These are phyloP conservation scores for Rhododendron mucronatum DNA, from an alignment of 148 eudicot species.

Conservation along the genomic window DNA sequence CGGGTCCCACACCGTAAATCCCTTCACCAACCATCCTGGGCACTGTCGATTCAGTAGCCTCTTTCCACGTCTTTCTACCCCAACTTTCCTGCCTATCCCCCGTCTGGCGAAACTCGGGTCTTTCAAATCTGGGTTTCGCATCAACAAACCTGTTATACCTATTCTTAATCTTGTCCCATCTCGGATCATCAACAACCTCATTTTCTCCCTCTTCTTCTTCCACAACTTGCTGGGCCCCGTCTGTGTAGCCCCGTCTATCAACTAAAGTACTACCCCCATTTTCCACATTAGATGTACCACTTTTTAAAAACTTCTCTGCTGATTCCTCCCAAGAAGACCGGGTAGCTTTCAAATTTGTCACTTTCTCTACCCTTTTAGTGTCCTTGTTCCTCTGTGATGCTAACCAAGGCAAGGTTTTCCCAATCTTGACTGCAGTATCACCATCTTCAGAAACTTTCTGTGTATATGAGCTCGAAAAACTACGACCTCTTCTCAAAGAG, in stretches of 20 bases:
- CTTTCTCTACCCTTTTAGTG: slow-evolving; percentile 23
- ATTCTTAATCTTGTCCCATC: slow-evolving; percentile 70
- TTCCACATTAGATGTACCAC: slow-evolving; percentile 22
- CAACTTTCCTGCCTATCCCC: slow-evolving; percentile 67
- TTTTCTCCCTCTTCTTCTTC: slow-evolving; percentile 41
- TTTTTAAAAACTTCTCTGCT: slow-evolving; percentile 59
- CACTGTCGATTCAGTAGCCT: slow-evolving; percentile 68
- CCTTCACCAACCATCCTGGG: slow-evolving; percentile 92
- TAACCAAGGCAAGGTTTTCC: slow-evolving; percentile 72
- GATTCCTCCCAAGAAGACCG: slow-evolving; percentile 86
- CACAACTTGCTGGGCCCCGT: slow-evolving; percentile 29
- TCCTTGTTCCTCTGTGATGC: slow-evolving; percentile 30
- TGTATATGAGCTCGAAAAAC: slow-evolving; percentile 33
- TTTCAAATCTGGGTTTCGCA: slow-evolving; percentile 36
- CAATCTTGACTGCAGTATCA: slow-evolving; percentile 11
- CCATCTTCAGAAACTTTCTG: slow-evolving; percentile 27
- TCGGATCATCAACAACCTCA: slow-evolving; percentile 48
- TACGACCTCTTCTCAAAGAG: slow-evolving; percentile 23
- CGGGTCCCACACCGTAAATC: slow-evolving; percentile 91
- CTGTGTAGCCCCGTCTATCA: slow-evolving; percentile 26
- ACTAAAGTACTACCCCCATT: slow-evolving; percentile 19
- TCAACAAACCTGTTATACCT: slow-evolving; percentile 40
- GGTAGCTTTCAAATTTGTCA: slow-evolving; percentile 20
- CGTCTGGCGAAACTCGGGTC: slow-evolving; percentile 36
- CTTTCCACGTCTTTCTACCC: slow-evolving; percentile 78